Evolutionary conservation across 1,284 basidiomycete species (phyloP).

Genomic region (Tilletiaria anomala): DNA sequence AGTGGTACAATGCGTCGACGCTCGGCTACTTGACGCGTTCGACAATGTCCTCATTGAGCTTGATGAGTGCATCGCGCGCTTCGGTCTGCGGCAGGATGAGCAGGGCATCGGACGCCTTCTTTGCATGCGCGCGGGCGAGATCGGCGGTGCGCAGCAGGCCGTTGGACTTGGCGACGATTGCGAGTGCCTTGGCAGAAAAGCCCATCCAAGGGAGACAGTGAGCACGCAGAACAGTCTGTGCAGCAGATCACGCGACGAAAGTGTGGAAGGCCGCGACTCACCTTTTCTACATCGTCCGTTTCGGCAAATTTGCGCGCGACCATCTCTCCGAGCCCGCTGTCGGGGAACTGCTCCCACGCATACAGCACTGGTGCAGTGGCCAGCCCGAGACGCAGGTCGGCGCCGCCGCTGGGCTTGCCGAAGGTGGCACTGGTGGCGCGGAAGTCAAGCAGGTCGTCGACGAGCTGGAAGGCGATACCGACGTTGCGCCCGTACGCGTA

Average conservation of each 20-base stretch:
- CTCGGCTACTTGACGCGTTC: slow-evolving; percentile 24
- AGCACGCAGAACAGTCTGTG: slow-evolving; percentile 4
- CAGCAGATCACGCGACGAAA: slow-evolving; percentile 2
- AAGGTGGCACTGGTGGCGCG: slow-evolving; percentile 52
- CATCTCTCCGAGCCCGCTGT: slow-evolving; percentile 52
- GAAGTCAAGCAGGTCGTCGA: slow-evolving; percentile 83
- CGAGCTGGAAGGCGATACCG: slow-evolving; percentile 59
- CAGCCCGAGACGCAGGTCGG: slow-evolving; percentile 71
- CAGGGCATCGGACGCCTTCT: slow-evolving; percentile 16
- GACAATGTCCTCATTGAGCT: slow-evolving; percentile 24
- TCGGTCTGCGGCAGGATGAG: slow-evolving; percentile 18
- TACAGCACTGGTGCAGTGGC: slow-evolving; percentile 88
- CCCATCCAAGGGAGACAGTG: no score
- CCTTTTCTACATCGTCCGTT: slow-evolving; percentile 70
- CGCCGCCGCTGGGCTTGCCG: slow-evolving; percentile 67
- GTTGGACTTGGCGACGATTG: slow-evolving; percentile 16
- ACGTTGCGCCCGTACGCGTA: slow-evolving; percentile 80
- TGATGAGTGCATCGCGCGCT: slow-evolving; percentile 26
- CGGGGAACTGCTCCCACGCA: slow-evolving; percentile 59
- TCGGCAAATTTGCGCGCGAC: slow-evolving; percentile 69
- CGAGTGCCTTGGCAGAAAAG: slow-evolving; percentile 6
- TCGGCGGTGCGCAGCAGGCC: slow-evolving; percentile 28
- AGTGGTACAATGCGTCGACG: no score
- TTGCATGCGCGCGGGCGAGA: slow-evolving; percentile 28
- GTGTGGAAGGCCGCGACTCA: slow-evolving; percentile 40